These are phyloP conservation scores for Peronospora farinosa DNA, from an alignment of 352 stramenopile species.

Conservation along the genomic window DNA sequence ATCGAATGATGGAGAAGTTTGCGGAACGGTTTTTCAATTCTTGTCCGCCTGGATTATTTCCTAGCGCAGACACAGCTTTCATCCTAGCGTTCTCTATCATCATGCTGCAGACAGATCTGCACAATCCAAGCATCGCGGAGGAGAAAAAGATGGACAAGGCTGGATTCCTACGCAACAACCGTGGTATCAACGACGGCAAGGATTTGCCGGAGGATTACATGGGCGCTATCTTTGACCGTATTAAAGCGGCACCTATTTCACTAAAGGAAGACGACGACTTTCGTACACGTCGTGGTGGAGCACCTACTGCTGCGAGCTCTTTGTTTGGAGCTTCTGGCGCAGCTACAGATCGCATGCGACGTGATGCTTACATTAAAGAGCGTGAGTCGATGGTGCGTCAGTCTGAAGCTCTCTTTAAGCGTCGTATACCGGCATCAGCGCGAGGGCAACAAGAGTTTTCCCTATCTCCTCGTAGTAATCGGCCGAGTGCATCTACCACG, in stretches of 20 bases:
- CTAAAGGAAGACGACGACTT: conserved; percentile 95
- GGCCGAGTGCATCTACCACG: conserved; percentile 1
- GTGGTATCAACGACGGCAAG: conserved; percentile 93
- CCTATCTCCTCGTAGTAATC: conserved; percentile 18
- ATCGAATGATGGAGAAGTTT: conserved; percentile 99
- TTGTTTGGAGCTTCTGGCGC: conserved; percentile 62
- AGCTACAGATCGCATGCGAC: conserved; percentile 52
- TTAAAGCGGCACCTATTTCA: conserved; percentile 93
- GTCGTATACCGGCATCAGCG: conserved; percentile 34
- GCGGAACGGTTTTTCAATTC: conserved; percentile 87
- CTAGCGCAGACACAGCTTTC: conserved; percentile 95
- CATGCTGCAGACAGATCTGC: conserved; percentile 91
- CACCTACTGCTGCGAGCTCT: conserved; percentile 30
- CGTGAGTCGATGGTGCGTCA: conserved; percentile 76
- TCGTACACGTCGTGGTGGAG: conserved; percentile 27
- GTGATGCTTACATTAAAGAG: conserved; percentile 82
- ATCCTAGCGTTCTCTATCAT: conserved; percentile 95
- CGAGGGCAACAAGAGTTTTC: conserved; percentile 18
- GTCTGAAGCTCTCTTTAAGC: conserved; percentile 74
- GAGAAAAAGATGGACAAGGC: conserved; percentile 97
- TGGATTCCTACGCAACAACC: conserved; percentile 95
- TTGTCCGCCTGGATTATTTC: conserved; percentile 82
- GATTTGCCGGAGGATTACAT: conserved; percentile 93
- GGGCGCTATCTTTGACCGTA: conserved; percentile 92
- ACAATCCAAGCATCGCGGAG: conserved; percentile 97